These are phyloP conservation scores for Claviceps africana DNA, from an alignment of 2,329 filamentous ascomycete genomes.

Conservation along the genomic window DNA sequence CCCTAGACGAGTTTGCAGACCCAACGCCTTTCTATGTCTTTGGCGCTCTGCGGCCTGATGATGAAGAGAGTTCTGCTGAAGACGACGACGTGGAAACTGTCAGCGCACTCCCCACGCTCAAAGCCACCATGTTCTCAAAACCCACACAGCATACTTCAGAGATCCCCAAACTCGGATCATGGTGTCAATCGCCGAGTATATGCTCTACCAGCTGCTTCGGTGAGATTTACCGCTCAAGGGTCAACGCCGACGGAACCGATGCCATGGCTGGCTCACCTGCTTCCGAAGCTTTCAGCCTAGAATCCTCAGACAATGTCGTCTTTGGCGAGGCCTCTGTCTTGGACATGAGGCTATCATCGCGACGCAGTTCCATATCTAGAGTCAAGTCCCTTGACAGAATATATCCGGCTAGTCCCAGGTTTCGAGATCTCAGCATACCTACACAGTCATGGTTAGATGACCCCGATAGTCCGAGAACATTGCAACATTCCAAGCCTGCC, in stretches of 20 bases:
- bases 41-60: conserved; percentile 18
- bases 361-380: conserved; percentile 14
- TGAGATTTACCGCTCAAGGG: conserved; percentile 16
- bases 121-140: conserved; percentile 17
- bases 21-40: conserved; percentile 35
- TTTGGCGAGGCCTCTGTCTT: conserved; percentile 27
- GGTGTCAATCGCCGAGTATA: conserved; percentile 10
- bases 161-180: conserved; percentile 5
- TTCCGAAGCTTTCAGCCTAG: conserved; percentile 21
- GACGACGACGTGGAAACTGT: conserved; percentile 9
- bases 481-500: conserved; percentile 15
- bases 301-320: conserved; percentile 22
- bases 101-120: conserved; percentile 11
- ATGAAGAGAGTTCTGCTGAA: conserved; percentile 9
- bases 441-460: conserved; percentile 10
- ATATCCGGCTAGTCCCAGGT: conserved; percentile 16
- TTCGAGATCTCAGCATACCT: conserved; percentile 18
- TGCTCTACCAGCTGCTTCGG: conserved; percentile 21
- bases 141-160: conserved; percentile 12
- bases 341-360: conserved; percentile 19
- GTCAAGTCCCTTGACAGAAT: conserved; percentile 25
- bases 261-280: conserved; percentile 16
- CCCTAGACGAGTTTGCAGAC: conserved; percentile 28
- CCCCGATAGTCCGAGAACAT: conserved; percentile 7
- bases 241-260: conserved; percentile 9